Evolutionary conservation across 1,284 basidiomycete species (phyloP).

Genomic region (Ganoderma multipileum): DNA sequence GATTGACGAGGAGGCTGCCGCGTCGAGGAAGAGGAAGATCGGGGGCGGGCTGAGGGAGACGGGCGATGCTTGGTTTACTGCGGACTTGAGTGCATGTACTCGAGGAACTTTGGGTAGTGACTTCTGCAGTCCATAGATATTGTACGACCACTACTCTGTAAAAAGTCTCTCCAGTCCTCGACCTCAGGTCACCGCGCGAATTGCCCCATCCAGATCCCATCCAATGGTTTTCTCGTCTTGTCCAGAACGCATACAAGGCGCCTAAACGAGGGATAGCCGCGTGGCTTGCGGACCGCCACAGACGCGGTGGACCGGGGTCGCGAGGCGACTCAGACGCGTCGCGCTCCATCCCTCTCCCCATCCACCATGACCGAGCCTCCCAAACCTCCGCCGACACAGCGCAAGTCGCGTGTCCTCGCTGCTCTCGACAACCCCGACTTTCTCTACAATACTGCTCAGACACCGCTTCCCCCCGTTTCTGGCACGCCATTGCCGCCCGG

Average conservation of each 20-base stretch:
- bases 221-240: not conserved
- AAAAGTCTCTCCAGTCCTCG: not conserved
- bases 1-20: slow-evolving; percentile 26
- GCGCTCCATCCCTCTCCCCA: slow-evolving; percentile 3
- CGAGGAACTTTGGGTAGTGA: not conserved
- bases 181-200: not conserved
- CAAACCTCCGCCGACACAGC: slow-evolving; percentile 16
- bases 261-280: not conserved
- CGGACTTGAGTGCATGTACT: slow-evolving; percentile 16
- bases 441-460: slow-evolving; percentile 2
- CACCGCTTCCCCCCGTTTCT: not conserved
- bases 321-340: slow-evolving; percentile 8
- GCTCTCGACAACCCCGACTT: slow-evolving; percentile 33
- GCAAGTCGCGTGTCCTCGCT: slow-evolving; percentile 33
- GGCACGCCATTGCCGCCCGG: slow-evolving; percentile 15
- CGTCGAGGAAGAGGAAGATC: slow-evolving; percentile 23
- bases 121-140: not conserved
- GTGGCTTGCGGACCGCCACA: not conserved
- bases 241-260: not conserved
- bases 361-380: slow-evolving; percentile 23
- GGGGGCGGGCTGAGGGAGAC: slow-evolving; percentile 28
- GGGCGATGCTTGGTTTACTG: slow-evolving; percentile 38
- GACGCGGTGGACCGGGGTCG: no score
- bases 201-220: not conserved
- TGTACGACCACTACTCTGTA: not conserved